A percentile compares a stretch with the other conserved stretches of the same genome.
phyloP scores from a whole-genome alignment of 495 filamentous ascomycete species.

The Podospora pseudopauciseta region DNA sequence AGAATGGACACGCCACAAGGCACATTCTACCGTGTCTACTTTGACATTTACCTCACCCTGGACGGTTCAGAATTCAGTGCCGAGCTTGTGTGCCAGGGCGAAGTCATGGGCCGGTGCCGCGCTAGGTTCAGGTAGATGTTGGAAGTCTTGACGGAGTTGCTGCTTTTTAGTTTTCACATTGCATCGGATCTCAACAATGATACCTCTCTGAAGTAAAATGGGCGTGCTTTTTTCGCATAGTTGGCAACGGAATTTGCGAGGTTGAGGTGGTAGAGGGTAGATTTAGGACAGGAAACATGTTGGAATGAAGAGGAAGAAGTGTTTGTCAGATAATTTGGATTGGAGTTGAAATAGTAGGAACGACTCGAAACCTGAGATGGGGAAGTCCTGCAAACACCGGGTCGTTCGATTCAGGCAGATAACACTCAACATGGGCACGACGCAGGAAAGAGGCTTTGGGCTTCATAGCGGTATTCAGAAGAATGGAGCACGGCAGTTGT shows the following conservation, averaged over 20 bases:
- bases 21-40: constrained; percentile 89
- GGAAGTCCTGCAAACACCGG: neutral
- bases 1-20: constrained; percentile 99
- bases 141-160: constrained; percentile 18
- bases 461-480: neutral
- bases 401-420: neutral
- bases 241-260: constrained; percentile 13
- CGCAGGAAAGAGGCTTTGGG: neutral
- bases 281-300: neutral
- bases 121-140: constrained; percentile 66
- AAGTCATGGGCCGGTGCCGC: constrained; percentile 96
- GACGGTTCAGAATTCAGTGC: constrained; percentile 98
- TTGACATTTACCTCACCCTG: constrained; percentile 83
- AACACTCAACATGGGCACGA: neutral
- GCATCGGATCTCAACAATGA: constrained; percentile 35
- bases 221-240: constrained; percentile 17
- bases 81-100: constrained; percentile 95
- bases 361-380: neutral
- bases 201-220: constrained; percentile 34
- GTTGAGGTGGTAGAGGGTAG: neutral
- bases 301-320: neutral
- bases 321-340: neutral
- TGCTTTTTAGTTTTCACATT: constrained; percentile 23
- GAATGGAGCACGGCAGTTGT: neutral
- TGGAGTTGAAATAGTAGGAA: neutral